Evolutionary conservation across 2,329 filamentous ascomycete species (phyloP).

Genomic region (Dryadomyces sulphureus): DNA sequence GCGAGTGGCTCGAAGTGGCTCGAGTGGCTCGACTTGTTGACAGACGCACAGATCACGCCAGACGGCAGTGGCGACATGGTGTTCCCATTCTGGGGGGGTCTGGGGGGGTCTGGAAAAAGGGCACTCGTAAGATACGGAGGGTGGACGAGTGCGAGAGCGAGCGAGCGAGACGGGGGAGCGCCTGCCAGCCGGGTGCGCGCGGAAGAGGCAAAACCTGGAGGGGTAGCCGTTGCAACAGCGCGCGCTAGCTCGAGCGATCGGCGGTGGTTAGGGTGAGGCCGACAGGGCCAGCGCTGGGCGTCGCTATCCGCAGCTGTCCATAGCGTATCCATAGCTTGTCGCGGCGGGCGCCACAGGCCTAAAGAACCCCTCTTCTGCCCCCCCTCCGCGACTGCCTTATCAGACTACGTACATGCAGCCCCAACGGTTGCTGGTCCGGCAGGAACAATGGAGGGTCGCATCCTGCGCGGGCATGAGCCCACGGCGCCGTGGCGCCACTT

Average conservation of each 20-base stretch:
- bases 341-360: too few species aligned
- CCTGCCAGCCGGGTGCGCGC: not conserved
- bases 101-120: not conserved
- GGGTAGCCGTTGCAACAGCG: not conserved
- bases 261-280: not conserved
- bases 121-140: not conserved
- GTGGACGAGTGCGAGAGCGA: not conserved
- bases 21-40: not conserved
- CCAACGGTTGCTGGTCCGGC: not conserved
- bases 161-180: too few species aligned
- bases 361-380: not conserved
- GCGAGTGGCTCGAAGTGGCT: too few species aligned
- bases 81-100: not conserved
- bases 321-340: too few species aligned
- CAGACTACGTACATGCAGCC: not conserved
- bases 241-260: not conserved
- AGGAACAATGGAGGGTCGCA: not conserved
- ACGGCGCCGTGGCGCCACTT: not conserved
- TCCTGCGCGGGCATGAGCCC: not conserved
- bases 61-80: conserved; percentile 1
- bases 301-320: too few species aligned
- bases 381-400: not conserved
- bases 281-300: too few species aligned
- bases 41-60: not conserved
- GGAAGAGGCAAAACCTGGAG: not conserved